Conservation (phyloP, 1,284 basidiomycete genomes). For the Pseudozyma sp. region DNA sequence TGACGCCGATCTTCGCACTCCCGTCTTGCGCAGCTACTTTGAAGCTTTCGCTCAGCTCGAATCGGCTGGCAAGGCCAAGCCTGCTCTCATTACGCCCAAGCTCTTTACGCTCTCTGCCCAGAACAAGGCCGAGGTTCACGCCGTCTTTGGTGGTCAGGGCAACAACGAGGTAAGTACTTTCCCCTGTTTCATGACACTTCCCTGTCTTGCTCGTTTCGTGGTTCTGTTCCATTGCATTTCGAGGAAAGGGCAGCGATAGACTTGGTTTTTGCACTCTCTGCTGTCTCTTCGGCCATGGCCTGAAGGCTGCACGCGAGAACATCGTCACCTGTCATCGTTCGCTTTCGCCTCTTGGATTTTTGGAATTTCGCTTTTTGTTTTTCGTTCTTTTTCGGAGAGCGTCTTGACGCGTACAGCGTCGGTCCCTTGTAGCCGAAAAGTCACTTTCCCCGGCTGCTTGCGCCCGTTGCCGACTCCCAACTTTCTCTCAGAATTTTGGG, state of each 20-base stretch:
- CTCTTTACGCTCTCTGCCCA: slow-evolving; percentile 79
- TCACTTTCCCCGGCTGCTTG: neutral
- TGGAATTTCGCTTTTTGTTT: slow-evolving; percentile 9
- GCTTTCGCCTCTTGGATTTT: slow-evolving; percentile 4
- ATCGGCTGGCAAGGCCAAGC: slow-evolving; percentile 73
- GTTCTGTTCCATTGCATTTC: neutral
- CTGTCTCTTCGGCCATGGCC: neutral
- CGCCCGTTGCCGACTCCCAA: slow-evolving; percentile 16
- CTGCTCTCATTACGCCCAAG: slow-evolving; percentile 75
- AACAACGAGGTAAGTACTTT: slow-evolving; percentile 80
- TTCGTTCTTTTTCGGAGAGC: slow-evolving; percentile 8
- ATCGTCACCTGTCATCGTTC: slow-evolving; percentile 7
- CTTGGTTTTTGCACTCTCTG: neutral
- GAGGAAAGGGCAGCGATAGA: neutral
- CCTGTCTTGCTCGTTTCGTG: neutral
- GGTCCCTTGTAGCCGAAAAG: neutral
- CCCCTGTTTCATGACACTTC: neutral
- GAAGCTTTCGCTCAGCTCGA: slow-evolving; percentile 81
- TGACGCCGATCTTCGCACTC: slow-evolving; percentile 80
- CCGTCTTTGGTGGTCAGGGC: slow-evolving; percentile 97
- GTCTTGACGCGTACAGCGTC: slow-evolving; percentile 12
- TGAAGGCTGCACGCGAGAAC: neutral
- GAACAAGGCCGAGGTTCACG: slow-evolving; percentile 85
- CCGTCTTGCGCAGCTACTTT: slow-evolving; percentile 84
- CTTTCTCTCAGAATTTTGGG: slow-evolving; percentile 37